These are phyloP conservation scores for Entophlyctis luteolus DNA, from an alignment of 192 early-diverging fungal species.

Conservation along the genomic window DNA sequence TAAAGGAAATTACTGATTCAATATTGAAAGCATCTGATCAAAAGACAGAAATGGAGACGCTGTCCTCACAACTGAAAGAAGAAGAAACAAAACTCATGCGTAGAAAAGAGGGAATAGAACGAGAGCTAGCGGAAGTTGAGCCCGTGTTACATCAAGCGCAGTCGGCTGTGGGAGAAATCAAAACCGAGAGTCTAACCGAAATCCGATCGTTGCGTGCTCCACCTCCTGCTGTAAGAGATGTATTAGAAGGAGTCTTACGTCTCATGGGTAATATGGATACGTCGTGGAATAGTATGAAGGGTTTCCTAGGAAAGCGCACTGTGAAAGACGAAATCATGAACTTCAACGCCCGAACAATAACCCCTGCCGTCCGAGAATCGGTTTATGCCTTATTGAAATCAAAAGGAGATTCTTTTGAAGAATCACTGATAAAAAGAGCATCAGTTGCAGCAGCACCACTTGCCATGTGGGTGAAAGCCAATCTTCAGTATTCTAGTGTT, in stretches of 20 bases:
- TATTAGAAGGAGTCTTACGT: constrained; percentile 57
- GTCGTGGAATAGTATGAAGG: constrained; percentile 69
- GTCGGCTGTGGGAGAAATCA: constrained; percentile 59
- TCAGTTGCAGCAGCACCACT: constrained; percentile 59
- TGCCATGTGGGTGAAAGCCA: constrained; percentile 63
- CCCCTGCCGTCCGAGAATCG: constrained; percentile 41
- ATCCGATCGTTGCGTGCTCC: constrained; percentile 61
- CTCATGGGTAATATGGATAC: constrained; percentile 62
- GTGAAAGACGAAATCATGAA: constrained; percentile 66
- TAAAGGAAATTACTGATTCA: constrained; percentile 64
- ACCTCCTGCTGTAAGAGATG: constrained; percentile 60
- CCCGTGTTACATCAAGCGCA: constrained; percentile 50
- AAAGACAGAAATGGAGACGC: constrained; percentile 59
- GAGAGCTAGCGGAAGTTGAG: constrained; percentile 56
- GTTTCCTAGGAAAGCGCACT: constrained; percentile 58
- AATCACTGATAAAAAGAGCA: constrained; percentile 46
- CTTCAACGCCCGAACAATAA: constrained; percentile 55
- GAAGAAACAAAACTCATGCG: constrained; percentile 49
- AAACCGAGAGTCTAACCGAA: constrained; percentile 52
- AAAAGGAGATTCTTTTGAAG: constrained; percentile 60
- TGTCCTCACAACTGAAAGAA: constrained; percentile 43
- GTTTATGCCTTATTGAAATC: constrained; percentile 48
- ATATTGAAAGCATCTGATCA: constrained; percentile 57
- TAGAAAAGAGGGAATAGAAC: constrained; percentile 52
- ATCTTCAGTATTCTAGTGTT: constrained; percentile 53